A percentile compares a stretch with the other conserved stretches of the same genome.
These are phyloP conservation scores for Penicillium lividum DNA, from an alignment of 495 filamentous ascomycete species.

Conservation along the genomic window DNA sequence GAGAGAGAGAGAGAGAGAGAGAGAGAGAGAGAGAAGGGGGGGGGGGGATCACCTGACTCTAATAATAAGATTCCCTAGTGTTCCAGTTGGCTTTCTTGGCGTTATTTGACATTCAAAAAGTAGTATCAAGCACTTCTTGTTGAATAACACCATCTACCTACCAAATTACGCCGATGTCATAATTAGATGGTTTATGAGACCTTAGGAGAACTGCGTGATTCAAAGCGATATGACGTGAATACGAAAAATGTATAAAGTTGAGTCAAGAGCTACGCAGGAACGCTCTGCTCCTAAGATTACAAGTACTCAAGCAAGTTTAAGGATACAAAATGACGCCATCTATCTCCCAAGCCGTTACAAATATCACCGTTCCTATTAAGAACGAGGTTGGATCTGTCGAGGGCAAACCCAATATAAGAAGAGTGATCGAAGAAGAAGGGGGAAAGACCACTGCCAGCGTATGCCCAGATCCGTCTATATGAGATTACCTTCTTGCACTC, in stretches of 20 bases:
- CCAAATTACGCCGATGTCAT: no score
- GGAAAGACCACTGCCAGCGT: constrained; percentile 29
- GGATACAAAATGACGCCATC: constrained; percentile 26
- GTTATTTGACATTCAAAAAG: not conserved
- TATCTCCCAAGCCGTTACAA: constrained; percentile 14
- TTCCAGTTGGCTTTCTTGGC: no score
- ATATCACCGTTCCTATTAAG: constrained; percentile 26
- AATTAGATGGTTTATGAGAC: not conserved
- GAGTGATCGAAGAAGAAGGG: constrained; percentile 30
- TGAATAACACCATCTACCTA: no score
- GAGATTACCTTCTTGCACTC: no score
- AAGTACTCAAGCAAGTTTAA: no score
- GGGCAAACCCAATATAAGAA: constrained; percentile 20
- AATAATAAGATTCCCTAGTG: no score
- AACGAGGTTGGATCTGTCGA: not conserved
- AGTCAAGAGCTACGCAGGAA: no score
- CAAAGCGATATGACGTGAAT: not conserved
- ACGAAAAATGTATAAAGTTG: not conserved
- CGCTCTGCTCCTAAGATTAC: no score
- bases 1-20: no score
- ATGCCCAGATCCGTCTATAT: not conserved
- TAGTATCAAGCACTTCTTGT: no score
- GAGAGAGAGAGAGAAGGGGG: no score
- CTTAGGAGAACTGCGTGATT: not conserved
- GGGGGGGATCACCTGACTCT: no score